These are phyloP conservation scores for Corylus americana DNA, from an alignment of 306 rosid species.

Conservation along the genomic window DNA sequence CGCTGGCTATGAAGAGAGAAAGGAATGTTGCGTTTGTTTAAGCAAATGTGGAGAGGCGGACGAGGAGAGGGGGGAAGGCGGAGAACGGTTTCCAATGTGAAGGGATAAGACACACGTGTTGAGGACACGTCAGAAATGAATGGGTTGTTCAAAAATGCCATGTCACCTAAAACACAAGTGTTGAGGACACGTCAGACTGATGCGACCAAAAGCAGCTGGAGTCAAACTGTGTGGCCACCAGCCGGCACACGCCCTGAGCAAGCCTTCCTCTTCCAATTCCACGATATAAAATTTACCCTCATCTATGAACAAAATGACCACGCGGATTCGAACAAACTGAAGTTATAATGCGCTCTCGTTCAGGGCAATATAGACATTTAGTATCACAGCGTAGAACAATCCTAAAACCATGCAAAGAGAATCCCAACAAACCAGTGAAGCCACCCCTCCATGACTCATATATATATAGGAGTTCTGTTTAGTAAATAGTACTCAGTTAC, in stretches of 20 bases:
- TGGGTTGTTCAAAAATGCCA: neutral
- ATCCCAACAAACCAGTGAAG: too few relatives aligned
- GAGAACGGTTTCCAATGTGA: neutral
- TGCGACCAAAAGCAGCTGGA: neutral
- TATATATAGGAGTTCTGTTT: too few relatives aligned
- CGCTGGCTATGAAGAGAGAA: neutral
- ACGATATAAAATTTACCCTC: neutral
- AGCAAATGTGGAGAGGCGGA: neutral
- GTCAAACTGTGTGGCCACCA: constrained; percentile 10
- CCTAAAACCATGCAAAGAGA: too few relatives aligned
- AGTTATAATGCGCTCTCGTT: neutral
- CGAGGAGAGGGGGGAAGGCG: neutral
- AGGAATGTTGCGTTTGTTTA: neutral
- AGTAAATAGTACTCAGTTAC: neutral
- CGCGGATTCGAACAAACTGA: too few relatives aligned
- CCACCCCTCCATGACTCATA: too few relatives aligned
- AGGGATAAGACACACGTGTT: neutral
- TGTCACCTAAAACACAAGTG: neutral
- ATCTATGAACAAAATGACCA: too few relatives aligned
- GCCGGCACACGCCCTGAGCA: constrained; percentile 21
- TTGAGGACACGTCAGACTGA: neutral
- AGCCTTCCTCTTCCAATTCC: neutral
- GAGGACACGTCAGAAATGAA: too few relatives aligned
- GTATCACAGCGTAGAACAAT: too few relatives aligned
- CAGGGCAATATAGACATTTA: neutral